Evolutionary conservation across 495 filamentous ascomycete species (phyloP), one percentile per base, ranked within the genome.

Genomic region (Daldinia loculata): DNA sequence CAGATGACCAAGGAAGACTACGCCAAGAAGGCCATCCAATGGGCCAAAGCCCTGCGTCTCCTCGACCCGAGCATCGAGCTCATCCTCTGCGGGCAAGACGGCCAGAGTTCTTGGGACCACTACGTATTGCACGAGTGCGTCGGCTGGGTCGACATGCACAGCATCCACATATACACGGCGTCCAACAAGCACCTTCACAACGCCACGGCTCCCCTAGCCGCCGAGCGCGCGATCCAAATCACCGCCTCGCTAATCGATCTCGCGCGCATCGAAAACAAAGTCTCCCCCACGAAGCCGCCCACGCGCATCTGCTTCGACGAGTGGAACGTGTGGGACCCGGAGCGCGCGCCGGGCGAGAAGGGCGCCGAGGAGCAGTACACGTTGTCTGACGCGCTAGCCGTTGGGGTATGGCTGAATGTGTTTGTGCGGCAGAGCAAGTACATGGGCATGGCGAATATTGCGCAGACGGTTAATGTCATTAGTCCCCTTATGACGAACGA

Each of bases 261-360:
- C 6, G 91, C 91, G 0, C 81, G 90, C 14, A 90, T 93, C 76
- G 89, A 93, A 76, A 89, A 88, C 69, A 75, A 76, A 2, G 86
- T 92, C 1, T 80, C 89, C 0, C 80, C 85, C 2, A 78, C 82
- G 4, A 84, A 87, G 29, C 85, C 85, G 12, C 78, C 83, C 11
- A 89, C 87, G 14, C 90, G 83, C 39, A 92, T 94, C 76, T 93
- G 91, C 79, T 93, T 93, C 76, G 92, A 94, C 76, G 91, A 93
- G 77, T 93, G 92, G 91, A 75, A 94, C 78, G 90, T 93, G 12
- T 93, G 91, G 92, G 91, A 93, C 74, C 90, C 90, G 6, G 81
- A 85, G 39, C 86, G 91, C 26, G 91, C 92, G 1, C 89, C 88
- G 4, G 91, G 90, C 43, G 88, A 89, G 67, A 77, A 83, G 57